phyloP scores from a whole-genome alignment of 768 basidiomycete species.

The Floccularia luteovirens region DNA sequence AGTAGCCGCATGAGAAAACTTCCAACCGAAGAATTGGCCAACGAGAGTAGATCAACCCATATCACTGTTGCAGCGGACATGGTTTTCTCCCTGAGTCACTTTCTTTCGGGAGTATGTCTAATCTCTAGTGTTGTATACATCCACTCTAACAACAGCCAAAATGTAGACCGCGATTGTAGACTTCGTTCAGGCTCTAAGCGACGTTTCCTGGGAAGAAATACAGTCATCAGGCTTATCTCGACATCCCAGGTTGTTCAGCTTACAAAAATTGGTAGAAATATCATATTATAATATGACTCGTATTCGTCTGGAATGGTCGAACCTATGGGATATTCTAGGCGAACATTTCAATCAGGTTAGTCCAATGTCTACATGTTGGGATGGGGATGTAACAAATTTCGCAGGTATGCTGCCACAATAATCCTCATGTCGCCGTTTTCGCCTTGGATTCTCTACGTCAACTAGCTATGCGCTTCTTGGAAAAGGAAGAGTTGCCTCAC shows the following conservation, averaged over 20 bases:
- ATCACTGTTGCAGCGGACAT: slow-evolving; percentile 99
- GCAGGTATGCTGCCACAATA: slow-evolving; percentile 97
- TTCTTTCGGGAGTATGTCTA: slow-evolving; percentile 82
- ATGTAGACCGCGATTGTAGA: slow-evolving; percentile 90
- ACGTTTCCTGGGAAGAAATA: slow-evolving; percentile 99
- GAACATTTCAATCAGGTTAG: slow-evolving; percentile 96
- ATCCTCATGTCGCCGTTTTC: slow-evolving; percentile 94
- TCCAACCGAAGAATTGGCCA: slow-evolving; percentile 89
- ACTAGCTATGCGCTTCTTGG: slow-evolving; percentile 95
- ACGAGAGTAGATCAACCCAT: slow-evolving; percentile 94
- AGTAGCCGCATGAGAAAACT: slow-evolving; percentile 49
- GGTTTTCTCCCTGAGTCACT: slow-evolving; percentile 96
- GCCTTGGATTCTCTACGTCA: slow-evolving; percentile 95
- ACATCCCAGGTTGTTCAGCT: slow-evolving; percentile 90
- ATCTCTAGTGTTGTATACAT: not conserved
- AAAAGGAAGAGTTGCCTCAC: slow-evolving; percentile 96
- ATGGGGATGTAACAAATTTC: slow-evolving; percentile 5
- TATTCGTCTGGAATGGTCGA: slow-evolving; percentile 97
- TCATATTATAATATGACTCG: slow-evolving; percentile 99
- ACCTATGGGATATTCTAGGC: slow-evolving; percentile 95
- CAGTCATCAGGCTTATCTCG: slow-evolving; percentile 93
- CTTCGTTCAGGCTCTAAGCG: slow-evolving; percentile 92
- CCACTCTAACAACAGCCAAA: not conserved
- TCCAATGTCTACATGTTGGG: not conserved
- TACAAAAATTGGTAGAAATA: slow-evolving; percentile 97